Evolutionary conservation across 495 filamentous ascomycete species (phyloP).

Genomic region (Aspergillus baeticus): DNA sequence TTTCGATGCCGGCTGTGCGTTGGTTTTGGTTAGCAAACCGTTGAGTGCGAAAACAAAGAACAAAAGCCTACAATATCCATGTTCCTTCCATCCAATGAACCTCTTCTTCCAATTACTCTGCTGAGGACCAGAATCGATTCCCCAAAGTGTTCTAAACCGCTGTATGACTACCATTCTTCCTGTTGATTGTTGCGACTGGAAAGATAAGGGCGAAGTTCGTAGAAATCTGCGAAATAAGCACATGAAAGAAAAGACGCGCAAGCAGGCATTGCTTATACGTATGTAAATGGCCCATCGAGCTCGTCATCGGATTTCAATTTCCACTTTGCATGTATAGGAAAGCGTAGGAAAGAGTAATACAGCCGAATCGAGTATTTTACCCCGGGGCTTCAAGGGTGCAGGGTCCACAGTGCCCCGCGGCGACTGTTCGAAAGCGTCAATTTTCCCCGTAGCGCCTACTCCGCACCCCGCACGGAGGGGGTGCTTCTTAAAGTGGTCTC

Average conservation of each 20-base stretch:
- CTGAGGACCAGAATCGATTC: background rate
- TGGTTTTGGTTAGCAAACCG: background rate
- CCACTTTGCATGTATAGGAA: too few species aligned
- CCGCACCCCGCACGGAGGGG: slow-evolving; percentile 4
- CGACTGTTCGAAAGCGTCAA: background rate
- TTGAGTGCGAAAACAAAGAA: background rate
- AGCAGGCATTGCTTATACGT: too few species aligned
- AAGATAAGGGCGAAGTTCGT: background rate
- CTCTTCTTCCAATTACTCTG: slow-evolving; percentile 1
- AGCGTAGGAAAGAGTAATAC: background rate
- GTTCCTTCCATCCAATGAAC: slow-evolving; percentile 15
- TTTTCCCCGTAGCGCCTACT: background rate
- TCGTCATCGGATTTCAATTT: too few species aligned
- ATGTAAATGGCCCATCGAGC: too few species aligned
- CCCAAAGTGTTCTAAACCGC: slow-evolving; percentile 5
- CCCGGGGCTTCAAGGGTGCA: background rate
- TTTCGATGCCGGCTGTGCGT: slow-evolving; percentile 23
- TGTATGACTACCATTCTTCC: slow-evolving; percentile 8
- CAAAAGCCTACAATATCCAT: slow-evolving; percentile 25
- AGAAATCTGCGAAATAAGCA: too few species aligned
- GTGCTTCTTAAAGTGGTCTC: background rate
- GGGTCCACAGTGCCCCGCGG: background rate
- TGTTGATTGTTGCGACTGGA: background rate
- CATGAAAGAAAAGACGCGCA: too few species aligned
- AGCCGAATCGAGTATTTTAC: background rate